Conservation (phyloP, 306 rosid species). For the Medicago truncatula region DNA sequence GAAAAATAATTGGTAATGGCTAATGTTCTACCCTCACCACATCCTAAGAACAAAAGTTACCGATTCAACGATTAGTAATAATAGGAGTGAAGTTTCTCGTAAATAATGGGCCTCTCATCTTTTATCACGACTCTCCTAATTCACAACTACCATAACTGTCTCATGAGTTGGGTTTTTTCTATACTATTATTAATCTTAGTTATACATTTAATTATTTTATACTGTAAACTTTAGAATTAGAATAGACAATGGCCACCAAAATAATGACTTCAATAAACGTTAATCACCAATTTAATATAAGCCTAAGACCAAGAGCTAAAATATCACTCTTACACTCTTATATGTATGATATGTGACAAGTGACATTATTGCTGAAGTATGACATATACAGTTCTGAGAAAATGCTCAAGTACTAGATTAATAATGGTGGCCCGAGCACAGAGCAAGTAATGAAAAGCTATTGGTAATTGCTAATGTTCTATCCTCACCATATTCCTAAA, state of each 20-base stretch:
- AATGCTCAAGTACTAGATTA: constrained; percentile 1
- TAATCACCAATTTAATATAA: not conserved
- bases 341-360: not conserved
- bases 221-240: not conserved
- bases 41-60: not conserved
- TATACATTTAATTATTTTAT: not conserved
- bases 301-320: not conserved
- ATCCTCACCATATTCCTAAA: not conserved
- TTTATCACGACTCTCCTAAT: not conserved
- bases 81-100: not conserved
- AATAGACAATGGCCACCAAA: constrained; percentile 14
- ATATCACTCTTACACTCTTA: not conserved
- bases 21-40: not conserved
- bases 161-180: not conserved
- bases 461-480: not conserved
- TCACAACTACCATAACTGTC: not conserved
- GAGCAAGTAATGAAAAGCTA: not conserved
- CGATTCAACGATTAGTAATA: not conserved
- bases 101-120: not conserved
- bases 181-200: not conserved
- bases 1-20: not conserved
- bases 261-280: not conserved
- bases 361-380: not conserved
- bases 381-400: not conserved
- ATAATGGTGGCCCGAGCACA: not conserved